Conservation (phyloP, 768 basidiomycete species). For the Rhodocollybia butyracea region DNA sequence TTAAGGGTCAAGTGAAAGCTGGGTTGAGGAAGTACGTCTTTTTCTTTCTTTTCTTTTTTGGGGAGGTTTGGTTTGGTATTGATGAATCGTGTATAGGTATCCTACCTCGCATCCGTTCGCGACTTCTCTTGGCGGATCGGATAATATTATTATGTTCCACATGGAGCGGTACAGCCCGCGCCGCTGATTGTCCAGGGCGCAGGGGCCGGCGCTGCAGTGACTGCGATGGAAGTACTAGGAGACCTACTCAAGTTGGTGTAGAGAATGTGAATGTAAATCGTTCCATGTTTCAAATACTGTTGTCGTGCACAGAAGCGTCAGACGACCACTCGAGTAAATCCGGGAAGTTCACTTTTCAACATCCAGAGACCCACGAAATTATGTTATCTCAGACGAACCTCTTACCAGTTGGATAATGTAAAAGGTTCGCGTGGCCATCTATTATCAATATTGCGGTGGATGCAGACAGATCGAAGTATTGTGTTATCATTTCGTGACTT, state of each 20-base stretch:
- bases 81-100: slow-evolving; percentile 54
- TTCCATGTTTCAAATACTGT: background rate
- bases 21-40: slow-evolving; percentile 84
- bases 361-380: too few relatives aligned
- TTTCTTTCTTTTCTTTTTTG: background rate
- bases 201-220: slow-evolving; percentile 96
- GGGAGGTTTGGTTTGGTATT: background rate
- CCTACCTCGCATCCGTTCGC: slow-evolving; percentile 89
- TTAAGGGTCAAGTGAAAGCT: slow-evolving; percentile 70
- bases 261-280: background rate
- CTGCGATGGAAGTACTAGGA: slow-evolving; percentile 95
- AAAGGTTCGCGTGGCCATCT: too few relatives aligned
- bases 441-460: too few relatives aligned
- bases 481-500: too few relatives aligned
- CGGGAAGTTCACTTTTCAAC: too few relatives aligned
- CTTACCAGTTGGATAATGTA: too few relatives aligned
- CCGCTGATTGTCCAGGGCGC: slow-evolving; percentile 91
- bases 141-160: slow-evolving; percentile 98
- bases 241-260: slow-evolving; percentile 68
- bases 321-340: too few relatives aligned
- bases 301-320: too few relatives aligned
- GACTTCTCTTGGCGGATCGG: slow-evolving; percentile 91
- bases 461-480: too few relatives aligned
- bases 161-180: slow-evolving; percentile 86
- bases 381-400: too few relatives aligned